Evolutionary conservation across 2,329 filamentous ascomycete genomes (phyloP), one percentile per base, ranked within the genome.

Genomic region (Penicillium brevicompactum): DNA sequence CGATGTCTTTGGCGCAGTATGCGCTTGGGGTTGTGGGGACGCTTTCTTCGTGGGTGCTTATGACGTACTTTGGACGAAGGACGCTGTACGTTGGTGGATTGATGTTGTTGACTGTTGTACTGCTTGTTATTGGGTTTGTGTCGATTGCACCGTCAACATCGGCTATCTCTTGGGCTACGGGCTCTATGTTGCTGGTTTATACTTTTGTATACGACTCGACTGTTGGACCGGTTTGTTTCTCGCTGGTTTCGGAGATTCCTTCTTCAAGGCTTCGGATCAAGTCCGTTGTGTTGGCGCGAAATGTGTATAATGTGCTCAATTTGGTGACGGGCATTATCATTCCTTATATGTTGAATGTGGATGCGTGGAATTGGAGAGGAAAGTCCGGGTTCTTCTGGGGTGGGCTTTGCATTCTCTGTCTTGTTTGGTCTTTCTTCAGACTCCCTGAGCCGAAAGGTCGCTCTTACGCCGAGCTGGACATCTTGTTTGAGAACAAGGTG

Each of bases 341-440:
- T 0, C 91, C 91, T 0, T 93, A 93, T 74, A 94, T 95, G 90
- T 81, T 94, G 42, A 95, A 95, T 74, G 89, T 90, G 0, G 83
- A 81, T 1, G 88, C 84, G 1, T 95, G 91, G 90, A 80, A 92
- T 72, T 94, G 90, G 90, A 81, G 83, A 53, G 92, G 91, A 72
- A 92, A 83, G 65, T 84, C 90, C 0, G 90, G 90, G 24, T 93
- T 94, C 77, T 92, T 93, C 78, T 89, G 90, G 87, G 86, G 84
- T 11, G 88, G 84, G 1, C 85, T 89, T 49, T 91, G 88, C 73
- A 87, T 90, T 74, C 73, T 84, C 52, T 92, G 88, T 75, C 84
- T 90, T 67, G 74, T 92, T 21, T 94, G 91, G 76, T 87, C 86
- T 0, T 92, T 85, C 70, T 91, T 90, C 77, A 81, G 88, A 11